Base-by-base conservation (phyloP, 331 rosid species). In the Phaseolus coccineus region DNA sequence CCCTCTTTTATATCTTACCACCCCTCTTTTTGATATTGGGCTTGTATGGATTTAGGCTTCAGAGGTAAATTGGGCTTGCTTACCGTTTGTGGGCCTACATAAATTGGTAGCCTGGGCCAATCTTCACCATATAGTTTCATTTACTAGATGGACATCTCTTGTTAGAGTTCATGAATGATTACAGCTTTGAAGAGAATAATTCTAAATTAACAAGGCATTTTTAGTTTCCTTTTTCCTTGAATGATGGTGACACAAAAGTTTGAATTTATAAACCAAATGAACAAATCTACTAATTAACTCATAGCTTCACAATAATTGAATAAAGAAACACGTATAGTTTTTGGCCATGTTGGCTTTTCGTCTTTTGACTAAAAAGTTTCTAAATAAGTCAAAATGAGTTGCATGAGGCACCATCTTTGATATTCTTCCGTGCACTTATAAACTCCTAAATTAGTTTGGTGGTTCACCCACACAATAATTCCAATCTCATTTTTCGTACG, bases 381-480 rank as follows among this genome's bases (percentile, higher is more conserved):
- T 6, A 78, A n/a, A 58, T 58, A 50, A 46, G 69, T 69, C 57
- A 69, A 63, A 66, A 63, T 22, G 7, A 74, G 59, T 55, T 33
- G 25, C 46, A 35, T 61, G 68, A 78, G 44, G 73, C 82, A 77
- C 51, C 80, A 81, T 81, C 31, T 77, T 51, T 39, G 25, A 62
- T 69, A 80, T 56, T 69, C 73, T 24, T 25, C 52, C 50, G 35
- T 73, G 74, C 70, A 70, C 71, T 67, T 73, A 39, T 37, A 58
- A 56, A 77, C 73, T 52, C 74, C 50, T 40, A 59, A 37, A 56
- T 71, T 68, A 72, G 51, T 46, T 56, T 44, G 82, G 86, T 82
- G 12, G 86, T 76, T 85, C 84, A 82, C 81, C 86, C 47, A 81
- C 77, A 67, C 89, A 57, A 61, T 73, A 61, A 64, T 76, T 50